A percentile compares a stretch with the other conserved stretches of the same genome.
Conservation (phyloP, 345 rosid genomes). For the Hibiscus trionum region DNA sequence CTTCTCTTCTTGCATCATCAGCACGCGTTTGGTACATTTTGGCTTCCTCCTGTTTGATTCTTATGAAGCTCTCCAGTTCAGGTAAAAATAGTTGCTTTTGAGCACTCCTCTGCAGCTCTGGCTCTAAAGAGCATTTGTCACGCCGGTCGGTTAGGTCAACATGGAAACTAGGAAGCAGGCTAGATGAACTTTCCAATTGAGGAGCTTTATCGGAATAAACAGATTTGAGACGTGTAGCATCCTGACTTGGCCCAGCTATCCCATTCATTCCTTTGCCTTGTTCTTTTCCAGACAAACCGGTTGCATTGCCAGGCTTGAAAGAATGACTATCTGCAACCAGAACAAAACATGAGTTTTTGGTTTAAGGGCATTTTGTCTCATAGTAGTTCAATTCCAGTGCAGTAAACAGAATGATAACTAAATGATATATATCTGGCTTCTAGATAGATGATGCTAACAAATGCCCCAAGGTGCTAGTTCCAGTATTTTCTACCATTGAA, state of each 20-base stretch:
- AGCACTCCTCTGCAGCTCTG: slow-evolving; percentile 33
- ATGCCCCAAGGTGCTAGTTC: not conserved
- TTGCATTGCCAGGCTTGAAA: slow-evolving; percentile 29
- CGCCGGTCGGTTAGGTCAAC: slow-evolving; percentile 13
- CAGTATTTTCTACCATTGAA: too few species aligned
- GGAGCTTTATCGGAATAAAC: slow-evolving; percentile 49
- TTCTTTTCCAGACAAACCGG: slow-evolving; percentile 39
- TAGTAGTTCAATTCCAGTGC: not conserved
- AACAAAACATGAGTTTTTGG: not conserved
- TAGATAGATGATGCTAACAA: not conserved
- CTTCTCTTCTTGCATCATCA: slow-evolving; percentile 85
- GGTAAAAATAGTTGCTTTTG: slow-evolving; percentile 58
- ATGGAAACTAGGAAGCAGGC: slow-evolving; percentile 40
- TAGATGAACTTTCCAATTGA: slow-evolving; percentile 46
- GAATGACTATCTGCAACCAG: slow-evolving; percentile 60
- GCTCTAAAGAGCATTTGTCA: slow-evolving; percentile 38
- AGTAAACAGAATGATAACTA: not conserved
- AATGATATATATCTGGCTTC: not conserved
- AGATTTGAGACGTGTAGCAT: slow-evolving; percentile 49
- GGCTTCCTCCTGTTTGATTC: slow-evolving; percentile 83
- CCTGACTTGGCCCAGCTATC: slow-evolving; percentile 49
- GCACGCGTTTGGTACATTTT: slow-evolving; percentile 86
- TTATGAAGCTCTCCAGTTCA: slow-evolving; percentile 80
- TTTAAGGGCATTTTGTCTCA: not conserved
- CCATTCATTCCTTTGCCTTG: slow-evolving; percentile 44